Evolutionary conservation across 139 green algal genomes (phyloP).

Genomic region (Edaphochlamys debaryana): DNA sequence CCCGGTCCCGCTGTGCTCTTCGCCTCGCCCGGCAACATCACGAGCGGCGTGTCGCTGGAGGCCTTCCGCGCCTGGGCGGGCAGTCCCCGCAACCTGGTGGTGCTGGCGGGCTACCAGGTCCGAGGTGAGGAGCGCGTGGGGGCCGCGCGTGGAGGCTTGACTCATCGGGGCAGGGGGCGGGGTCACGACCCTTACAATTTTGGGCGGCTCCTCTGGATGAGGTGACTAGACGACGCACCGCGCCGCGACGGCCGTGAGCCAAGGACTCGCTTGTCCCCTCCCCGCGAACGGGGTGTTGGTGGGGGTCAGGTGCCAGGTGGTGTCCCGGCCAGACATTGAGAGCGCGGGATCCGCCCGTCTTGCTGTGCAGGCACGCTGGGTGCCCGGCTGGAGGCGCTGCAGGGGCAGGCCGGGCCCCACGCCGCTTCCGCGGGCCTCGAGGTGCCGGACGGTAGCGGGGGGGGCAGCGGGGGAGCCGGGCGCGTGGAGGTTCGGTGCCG

Average conservation of each 20-base stretch:
- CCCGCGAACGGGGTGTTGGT: background rate
- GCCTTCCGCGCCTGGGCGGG: conserved; percentile 61
- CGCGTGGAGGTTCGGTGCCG: conserved; percentile 5
- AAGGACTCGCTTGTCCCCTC: too few species aligned
- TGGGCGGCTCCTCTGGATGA: too few species aligned
- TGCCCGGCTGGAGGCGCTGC: background rate
- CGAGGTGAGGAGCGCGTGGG: conserved; percentile 14
- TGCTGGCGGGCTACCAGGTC: conserved; percentile 75
- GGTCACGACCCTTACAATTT: too few species aligned
- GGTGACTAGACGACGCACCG: too few species aligned
- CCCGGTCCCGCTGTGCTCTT: conserved; percentile 71
- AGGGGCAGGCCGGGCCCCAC: background rate
- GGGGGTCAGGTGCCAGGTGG: background rate
- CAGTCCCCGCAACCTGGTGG: conserved; percentile 68
- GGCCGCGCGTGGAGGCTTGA: background rate
- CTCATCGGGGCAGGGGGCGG: too few species aligned
- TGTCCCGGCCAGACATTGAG: too few species aligned
- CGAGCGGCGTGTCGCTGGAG: conserved; percentile 73
- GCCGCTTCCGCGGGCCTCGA: background rate
- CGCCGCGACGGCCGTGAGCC: too few species aligned
- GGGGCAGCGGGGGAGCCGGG: too few species aligned
- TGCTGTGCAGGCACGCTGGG: conserved; percentile 10
- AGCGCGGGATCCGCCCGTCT: background rate
- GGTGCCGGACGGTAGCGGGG: background rate
- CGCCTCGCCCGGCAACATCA: conserved; percentile 82